A percentile compares a stretch with the other conserved stretches of the same genome.
phyloP scores from a whole-genome alignment of 768 basidiomycete species.

The Mycena epipterygia region DNA sequence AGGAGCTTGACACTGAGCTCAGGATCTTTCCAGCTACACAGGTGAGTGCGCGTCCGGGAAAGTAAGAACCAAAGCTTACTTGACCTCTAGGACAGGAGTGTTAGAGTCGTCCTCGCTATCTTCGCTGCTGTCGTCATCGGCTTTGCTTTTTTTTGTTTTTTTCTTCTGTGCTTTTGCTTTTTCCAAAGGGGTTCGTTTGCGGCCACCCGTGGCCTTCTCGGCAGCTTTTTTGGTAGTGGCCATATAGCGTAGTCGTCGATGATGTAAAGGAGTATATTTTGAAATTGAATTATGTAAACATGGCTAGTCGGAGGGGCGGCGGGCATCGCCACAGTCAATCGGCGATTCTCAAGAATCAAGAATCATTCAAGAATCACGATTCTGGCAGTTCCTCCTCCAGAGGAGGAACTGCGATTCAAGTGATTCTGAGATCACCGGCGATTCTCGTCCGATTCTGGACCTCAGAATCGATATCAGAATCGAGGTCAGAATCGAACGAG shows the following conservation, averaged over 20 bases:
- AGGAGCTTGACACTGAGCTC: neutral
- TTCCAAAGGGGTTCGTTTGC: neutral
- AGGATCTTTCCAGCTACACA: neutral
- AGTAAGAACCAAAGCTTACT: neutral
- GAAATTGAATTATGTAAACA: neutral
- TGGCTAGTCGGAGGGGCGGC: too few relatives aligned
- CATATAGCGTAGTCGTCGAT: too few relatives aligned
- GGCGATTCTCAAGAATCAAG: too few relatives aligned
- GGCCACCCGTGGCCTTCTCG: neutral
- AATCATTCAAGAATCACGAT: neutral
- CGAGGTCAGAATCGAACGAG: neutral
- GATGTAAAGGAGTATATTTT: neutral
- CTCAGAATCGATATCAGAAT: neutral
- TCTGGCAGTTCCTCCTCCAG: neutral
- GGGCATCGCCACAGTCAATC: too few relatives aligned
- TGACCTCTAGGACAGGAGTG: neutral
- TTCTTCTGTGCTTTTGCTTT: neutral
- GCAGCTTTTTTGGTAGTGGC: too few relatives aligned
- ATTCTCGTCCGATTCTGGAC: neutral
- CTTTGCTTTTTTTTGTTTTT: neutral
- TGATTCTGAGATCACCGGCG: neutral
- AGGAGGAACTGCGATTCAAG: neutral
- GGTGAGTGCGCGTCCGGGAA: neutral
- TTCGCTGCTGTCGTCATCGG: conserved; percentile 4
- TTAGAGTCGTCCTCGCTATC: neutral